Percentiles rank a stretch among this genome's conserved stretches.
These are phyloP conservation scores for Podospora pseudocomata DNA, from an alignment of 495 filamentous ascomycete genomes.

Conservation along the genomic window DNA sequence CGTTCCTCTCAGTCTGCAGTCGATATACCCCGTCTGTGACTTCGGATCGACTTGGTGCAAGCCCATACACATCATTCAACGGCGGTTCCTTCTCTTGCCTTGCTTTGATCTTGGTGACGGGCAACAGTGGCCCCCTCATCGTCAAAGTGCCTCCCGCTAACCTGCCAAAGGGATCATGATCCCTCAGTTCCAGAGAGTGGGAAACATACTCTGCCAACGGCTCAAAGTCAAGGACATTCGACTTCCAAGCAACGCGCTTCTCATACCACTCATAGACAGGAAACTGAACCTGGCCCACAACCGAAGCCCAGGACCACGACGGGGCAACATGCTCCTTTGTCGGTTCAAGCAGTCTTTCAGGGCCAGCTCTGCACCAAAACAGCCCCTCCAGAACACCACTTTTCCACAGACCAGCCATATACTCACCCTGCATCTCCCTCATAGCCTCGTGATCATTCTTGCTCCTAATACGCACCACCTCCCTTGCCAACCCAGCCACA, in stretches of 20 bases:
- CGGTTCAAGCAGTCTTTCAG: neutral
- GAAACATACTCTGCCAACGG: constrained; percentile 19
- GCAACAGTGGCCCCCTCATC: constrained; percentile 19
- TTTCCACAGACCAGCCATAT: constrained; percentile 30
- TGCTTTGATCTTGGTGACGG: constrained; percentile 5
- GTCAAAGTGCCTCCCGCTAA: constrained; percentile 6
- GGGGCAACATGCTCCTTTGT: constrained; percentile 27
- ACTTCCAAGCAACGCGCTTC: constrained; percentile 16
- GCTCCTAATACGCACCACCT: constrained; percentile 11
- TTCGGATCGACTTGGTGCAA: constrained; percentile 13
- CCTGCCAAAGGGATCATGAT: constrained; percentile 7
- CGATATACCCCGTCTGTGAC: constrained; percentile 13
- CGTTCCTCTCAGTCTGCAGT: constrained; percentile 1
- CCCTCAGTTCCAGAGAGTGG: constrained; percentile 6
- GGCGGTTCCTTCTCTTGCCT: constrained; percentile 12
- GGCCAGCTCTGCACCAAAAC: constrained; percentile 20
- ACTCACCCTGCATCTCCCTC: neutral
- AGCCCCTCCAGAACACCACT: constrained; percentile 27
- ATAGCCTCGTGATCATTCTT: neutral
- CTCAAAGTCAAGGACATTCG: constrained; percentile 18
- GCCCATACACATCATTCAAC: constrained; percentile 12
- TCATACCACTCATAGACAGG: constrained; percentile 24
- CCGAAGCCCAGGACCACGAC: constrained; percentile 40
- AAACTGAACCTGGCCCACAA: constrained; percentile 27
- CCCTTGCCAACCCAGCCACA: constrained; percentile 31